phyloP scores from a whole-genome alignment of 2,329 filamentous ascomycete species.

The Pseudopithomyces chartarum region DNA sequence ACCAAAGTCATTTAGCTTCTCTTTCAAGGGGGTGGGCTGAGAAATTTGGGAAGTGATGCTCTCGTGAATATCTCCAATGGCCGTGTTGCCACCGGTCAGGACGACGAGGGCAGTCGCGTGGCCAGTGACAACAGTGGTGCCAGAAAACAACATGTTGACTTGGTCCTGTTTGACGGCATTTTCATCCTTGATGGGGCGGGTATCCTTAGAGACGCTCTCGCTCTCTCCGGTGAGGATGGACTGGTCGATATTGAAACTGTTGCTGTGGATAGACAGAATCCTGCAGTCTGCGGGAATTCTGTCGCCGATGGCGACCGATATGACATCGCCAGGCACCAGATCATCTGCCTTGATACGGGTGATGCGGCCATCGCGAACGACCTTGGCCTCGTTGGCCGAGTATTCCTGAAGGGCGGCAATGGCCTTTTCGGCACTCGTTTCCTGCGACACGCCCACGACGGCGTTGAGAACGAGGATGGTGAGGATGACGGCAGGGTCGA shows the following conservation, averaged over 20 bases:
- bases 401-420: slow-evolving; percentile 99
- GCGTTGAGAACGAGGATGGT: slow-evolving; percentile 97
- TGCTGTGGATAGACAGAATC: slow-evolving; percentile 88
- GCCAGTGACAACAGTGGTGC: slow-evolving; percentile 94
- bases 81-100: slow-evolving; percentile 85
- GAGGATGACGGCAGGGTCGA: slow-evolving; percentile 93
- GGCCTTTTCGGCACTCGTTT: slow-evolving; percentile 97
- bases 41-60: slow-evolving; percentile 98
- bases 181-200: slow-evolving; percentile 69
- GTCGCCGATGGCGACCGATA: slow-evolving; percentile 87
- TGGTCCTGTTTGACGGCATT: slow-evolving; percentile 97
- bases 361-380: slow-evolving; percentile 81
- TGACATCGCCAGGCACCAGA: slow-evolving; percentile 89
- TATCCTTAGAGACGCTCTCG: slow-evolving; percentile 92
- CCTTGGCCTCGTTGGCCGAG: slow-evolving; percentile 96
- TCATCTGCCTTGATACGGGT: slow-evolving; percentile 93
- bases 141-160: slow-evolving; percentile 96
- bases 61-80: slow-evolving; percentile 98
- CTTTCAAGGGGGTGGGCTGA: slow-evolving; percentile 93
- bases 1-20: slow-evolving; percentile 98
- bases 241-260: slow-evolving; percentile 96
- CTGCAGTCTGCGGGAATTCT: slow-evolving; percentile 95
- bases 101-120: slow-evolving; percentile 91
- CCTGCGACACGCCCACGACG: slow-evolving; percentile 96
- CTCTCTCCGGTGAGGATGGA: slow-evolving; percentile 97